Base-by-base conservation (phyloP, 148 eudicot genomes). In the Dianthus caryophyllus region DNA sequence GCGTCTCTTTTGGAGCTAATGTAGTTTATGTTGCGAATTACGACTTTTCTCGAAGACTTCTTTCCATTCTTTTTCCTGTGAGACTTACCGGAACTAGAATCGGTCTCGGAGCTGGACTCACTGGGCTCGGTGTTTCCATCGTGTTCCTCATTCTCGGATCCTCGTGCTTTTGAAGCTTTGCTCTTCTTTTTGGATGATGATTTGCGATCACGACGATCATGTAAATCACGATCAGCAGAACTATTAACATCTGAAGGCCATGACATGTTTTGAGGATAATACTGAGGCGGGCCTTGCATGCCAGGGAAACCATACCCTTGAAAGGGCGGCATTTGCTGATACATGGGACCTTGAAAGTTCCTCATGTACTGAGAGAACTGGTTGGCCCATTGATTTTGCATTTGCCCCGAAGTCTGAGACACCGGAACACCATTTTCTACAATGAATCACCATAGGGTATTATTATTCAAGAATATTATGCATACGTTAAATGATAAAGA, bases 1-100 rank as follows among this genome's bases (percentile, higher is more conserved):
- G 64, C 85, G 44, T 85, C 85, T 73, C 74, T 75, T 70, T 75
- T 81, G 44, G 91, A 81, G 20, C 89, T 71, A 29, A 86, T 82
- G 75, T 91, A 91, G 71, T 91, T 91, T 54, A 91, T 82, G 67
- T 91, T 86, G 52, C 87, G 86, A 52, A 88, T 88, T 7, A 91
- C 85, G 17, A 91, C 92, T 69, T 82, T 91, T 56, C 85, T 71
- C 7, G 91, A 83, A 51, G 92, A 79, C 47, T 69, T 80, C 72
- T 78, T 88, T 61, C 80, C 83, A n/a, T 75, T 73, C 69, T 75
- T 87, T 71, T 74, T 75, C 64, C 59, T 81, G 62, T 71, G 75
- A 65, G 77, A 75, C 36, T 68, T 29, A 56, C 77, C 77, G 9
- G 63, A 49, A 16, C 81, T 76, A 58, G 83, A 81, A 64, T 78